Evolutionary conservation across 1,284 basidiomycete genomes (phyloP), one percentile per base, ranked within the genome.

Genomic region (Rhodofomes roseus): DNA sequence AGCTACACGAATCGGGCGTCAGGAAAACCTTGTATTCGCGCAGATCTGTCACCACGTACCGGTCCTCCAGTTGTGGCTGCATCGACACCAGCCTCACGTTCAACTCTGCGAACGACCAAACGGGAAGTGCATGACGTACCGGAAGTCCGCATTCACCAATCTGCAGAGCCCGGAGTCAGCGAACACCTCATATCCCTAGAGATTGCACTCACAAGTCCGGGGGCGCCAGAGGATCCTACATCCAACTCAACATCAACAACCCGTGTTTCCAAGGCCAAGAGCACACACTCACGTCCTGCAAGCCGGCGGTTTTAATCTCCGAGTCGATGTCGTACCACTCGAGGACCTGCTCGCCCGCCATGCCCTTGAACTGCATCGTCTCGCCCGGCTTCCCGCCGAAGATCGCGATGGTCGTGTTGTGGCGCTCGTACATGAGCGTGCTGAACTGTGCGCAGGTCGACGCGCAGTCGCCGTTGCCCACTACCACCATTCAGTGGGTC

Each of bases 381-480:
- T 79, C 74, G 8, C 79, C 78, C 4, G 83, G 82, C 69, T 81
- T 84, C 31, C 84, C 84, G 9, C 86, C 86, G 62, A 87, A 87
- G 20, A 85, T 72, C 6, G 79, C 84, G 36, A 83, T 81, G 68
- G 77, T 83, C 14, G 81, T 84, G 12, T 76, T 69, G 64, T 85
- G 82, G 12, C 75, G 71, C 69, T 87, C 86, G 58, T 79, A 78
- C 84, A 87, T 86, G 59, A 85, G 68, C 2, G 84, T 86, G 61
- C 77, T 82, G 67, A 87, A 87, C 77, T 85, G 80, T 0, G 86
- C 81, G 63, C 86, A 88, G 0, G 85, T 86, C 14, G 84, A 87
- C 2, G 84, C 85, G 62, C 85, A 89, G 63, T 82, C 78, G 18
- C 79, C 79, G 60, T 80, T 79, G 37, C 74, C 70, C 40, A 79